Evolutionary conservation across 257 asterid species (phyloP).

Genomic region (Haberlea rhodopensis): DNA sequence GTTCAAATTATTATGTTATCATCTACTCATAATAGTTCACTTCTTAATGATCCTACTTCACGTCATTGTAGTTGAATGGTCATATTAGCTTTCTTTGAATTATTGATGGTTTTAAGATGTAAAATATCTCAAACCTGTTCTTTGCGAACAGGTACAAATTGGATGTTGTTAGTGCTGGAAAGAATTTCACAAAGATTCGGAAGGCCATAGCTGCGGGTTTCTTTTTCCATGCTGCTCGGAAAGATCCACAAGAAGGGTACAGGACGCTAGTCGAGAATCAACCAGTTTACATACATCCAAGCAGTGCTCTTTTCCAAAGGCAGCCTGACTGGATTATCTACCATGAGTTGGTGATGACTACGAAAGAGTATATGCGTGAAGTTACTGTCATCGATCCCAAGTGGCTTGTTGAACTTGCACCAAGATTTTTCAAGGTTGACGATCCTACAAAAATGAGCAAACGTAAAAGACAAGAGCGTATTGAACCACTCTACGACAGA

Average conservation of each 20-base stretch:
- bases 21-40: background rate
- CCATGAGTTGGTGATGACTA: constrained; percentile 93
- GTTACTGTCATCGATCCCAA: constrained; percentile 85
- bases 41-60: constrained; percentile 3
- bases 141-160: constrained; percentile 64
- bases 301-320: constrained; percentile 90
- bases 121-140: constrained; percentile 7
- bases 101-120: background rate
- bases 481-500: constrained; percentile 91
- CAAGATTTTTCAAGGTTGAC: constrained; percentile 83
- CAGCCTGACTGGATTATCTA: constrained; percentile 97
- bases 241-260: constrained; percentile 95
- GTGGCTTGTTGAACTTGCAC: constrained; percentile 96
- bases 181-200: constrained; percentile 73
- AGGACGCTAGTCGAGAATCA: constrained; percentile 85
- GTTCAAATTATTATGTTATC: constrained; percentile 16
- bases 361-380: constrained; percentile 97
- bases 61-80: background rate
- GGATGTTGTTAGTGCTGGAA: constrained; percentile 85
- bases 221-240: constrained; percentile 87
- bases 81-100: background rate
- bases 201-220: constrained; percentile 93
- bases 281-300: constrained; percentile 90
- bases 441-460: constrained; percentile 96
- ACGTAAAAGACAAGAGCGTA: constrained; percentile 95